These are phyloP conservation scores for Fusarium avenaceum DNA, from an alignment of 2,329 filamentous ascomycete species.

Conservation along the genomic window DNA sequence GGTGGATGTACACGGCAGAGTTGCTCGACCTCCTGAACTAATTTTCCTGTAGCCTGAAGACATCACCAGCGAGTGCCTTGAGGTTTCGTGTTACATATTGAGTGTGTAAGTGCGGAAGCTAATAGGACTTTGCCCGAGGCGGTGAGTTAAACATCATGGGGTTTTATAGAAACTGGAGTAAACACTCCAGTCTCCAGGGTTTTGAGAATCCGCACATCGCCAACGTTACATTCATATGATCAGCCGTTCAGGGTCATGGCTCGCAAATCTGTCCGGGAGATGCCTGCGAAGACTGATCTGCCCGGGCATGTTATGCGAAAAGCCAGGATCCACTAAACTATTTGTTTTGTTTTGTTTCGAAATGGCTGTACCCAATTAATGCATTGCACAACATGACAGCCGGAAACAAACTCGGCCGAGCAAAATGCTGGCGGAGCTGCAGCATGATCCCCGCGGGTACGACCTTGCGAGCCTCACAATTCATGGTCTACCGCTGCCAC, in stretches of 20 bases:
- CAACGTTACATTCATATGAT: slow-evolving; percentile 39
- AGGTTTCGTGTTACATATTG: slow-evolving; percentile 15
- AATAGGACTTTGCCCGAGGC: slow-evolving; percentile 26
- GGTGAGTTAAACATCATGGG: slow-evolving; percentile 28
- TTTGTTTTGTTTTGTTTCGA: slow-evolving; percentile 31
- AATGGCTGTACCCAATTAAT: slow-evolving; percentile 3
- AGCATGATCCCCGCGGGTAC: slow-evolving; percentile 14
- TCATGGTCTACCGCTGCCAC: background rate
- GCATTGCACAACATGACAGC: slow-evolving; percentile 12
- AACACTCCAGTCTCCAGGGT: slow-evolving; percentile 4
- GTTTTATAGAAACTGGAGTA: slow-evolving; percentile 1
- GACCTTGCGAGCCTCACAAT: slow-evolving; percentile 31
- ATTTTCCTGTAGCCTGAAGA: slow-evolving; percentile 11
- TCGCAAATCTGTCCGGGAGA: slow-evolving; percentile 40
- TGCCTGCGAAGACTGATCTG: slow-evolving; percentile 34
- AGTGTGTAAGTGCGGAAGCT: slow-evolving; percentile 12
- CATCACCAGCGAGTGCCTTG: slow-evolving; percentile 15
- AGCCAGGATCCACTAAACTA: slow-evolving; percentile 23
- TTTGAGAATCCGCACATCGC: background rate
- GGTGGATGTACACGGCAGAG: slow-evolving; percentile 18
- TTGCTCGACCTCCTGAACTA: slow-evolving; percentile 5
- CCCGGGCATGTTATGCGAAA: slow-evolving; percentile 25
- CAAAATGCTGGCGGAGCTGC: slow-evolving; percentile 1
- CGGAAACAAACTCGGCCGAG: slow-evolving; percentile 39
- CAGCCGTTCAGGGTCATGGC: slow-evolving; percentile 24